Percentiles rank a stretch among this genome's conserved stretches.
Conservation (phyloP, 345 rosid species). For the Eutrema yunnanense region DNA sequence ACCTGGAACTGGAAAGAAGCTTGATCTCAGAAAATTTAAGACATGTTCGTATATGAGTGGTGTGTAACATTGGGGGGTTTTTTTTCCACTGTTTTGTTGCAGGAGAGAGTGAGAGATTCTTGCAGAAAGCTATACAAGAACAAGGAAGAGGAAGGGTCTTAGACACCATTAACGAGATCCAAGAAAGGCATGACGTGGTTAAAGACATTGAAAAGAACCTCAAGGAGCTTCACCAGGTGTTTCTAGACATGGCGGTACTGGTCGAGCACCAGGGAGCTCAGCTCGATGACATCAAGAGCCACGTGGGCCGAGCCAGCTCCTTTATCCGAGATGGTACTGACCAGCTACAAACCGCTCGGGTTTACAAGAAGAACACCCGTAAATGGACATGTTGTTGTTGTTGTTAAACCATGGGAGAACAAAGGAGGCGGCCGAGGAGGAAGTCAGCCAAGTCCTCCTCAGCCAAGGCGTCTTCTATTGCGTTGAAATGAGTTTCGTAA, state of each 20-base stretch:
- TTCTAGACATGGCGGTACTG: constrained; percentile 80
- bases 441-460: constrained; percentile 14
- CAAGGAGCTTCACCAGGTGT: constrained; percentile 82
- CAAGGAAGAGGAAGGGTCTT: constrained; percentile 77
- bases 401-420: constrained; percentile 56
- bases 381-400: constrained; percentile 72
- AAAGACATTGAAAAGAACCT: constrained; percentile 76
- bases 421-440: constrained; percentile 6
- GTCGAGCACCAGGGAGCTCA: constrained; percentile 74
- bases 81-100: constrained; percentile 1
- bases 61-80: neutral
- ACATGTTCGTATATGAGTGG: neutral
- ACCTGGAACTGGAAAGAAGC: neutral
- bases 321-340: constrained; percentile 55
- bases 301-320: constrained; percentile 70
- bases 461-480: constrained; percentile 23
- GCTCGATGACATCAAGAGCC: constrained; percentile 73
- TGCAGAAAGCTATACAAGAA: constrained; percentile 86
- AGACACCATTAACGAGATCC: constrained; percentile 76
- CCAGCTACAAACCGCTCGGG: constrained; percentile 52
- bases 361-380: constrained; percentile 61
- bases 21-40: neutral
- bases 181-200: constrained; percentile 86
- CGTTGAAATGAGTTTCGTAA: constrained; percentile 21
- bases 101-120: constrained; percentile 89